Base-by-base conservation (phyloP, 139 green algal genomes). In the Gonium pectorale region DNA sequence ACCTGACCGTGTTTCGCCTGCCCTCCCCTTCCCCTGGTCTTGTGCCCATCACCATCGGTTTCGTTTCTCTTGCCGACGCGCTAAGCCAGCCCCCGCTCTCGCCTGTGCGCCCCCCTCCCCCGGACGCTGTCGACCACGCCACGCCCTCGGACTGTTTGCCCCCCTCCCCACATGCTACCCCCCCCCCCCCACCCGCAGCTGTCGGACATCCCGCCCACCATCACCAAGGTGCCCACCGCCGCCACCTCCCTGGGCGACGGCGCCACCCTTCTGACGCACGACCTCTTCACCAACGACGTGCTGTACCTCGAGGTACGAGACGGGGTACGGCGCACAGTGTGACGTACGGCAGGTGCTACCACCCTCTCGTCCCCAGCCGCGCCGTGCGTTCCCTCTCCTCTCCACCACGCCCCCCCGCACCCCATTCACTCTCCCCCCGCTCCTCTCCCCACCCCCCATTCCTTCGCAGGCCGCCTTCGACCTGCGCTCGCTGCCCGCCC, bases 231-330 rank as follows among this genome's bases (percentile, higher is more conserved):
- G 31, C 97, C 97, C 73, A 98, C 95, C 62, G 87, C 83, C 26
- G 63, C 94, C 52, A 87, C 73, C 40, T 43, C 88, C 27, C 51
- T 87, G 33, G n/a, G 82, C 22, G 86, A 87, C 40, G 95, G 92
- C 59, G 90, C 94, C 62, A 98, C 93, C 2, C 56, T 98, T 73
- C 92, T 99, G 27, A 88, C 69, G 5, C 97, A 99, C 89, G 97
- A 99, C 85, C 91, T 99, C 29, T 99, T 99, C 91, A 99, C 97
- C 44, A 99, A 99, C 88, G 94, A 99, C 79, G 93, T 99, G 56
- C 89, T 99, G 56, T 99, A 99, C 90, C 82, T 96, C n/a, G 97
- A 99, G 80, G 82, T 95, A 46, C 82, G 75, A 5, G 37, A n/a
- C n/a, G n/a, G n/a, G n/a, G n/a, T n/a, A n/a, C n/a, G n/a, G n/a